A percentile compares a stretch with the other conserved stretches of the same genome.
These are phyloP conservation scores for Cercophora sp. DNA, from an alignment of 495 filamentous ascomycete genomes.

Conservation along the genomic window DNA sequence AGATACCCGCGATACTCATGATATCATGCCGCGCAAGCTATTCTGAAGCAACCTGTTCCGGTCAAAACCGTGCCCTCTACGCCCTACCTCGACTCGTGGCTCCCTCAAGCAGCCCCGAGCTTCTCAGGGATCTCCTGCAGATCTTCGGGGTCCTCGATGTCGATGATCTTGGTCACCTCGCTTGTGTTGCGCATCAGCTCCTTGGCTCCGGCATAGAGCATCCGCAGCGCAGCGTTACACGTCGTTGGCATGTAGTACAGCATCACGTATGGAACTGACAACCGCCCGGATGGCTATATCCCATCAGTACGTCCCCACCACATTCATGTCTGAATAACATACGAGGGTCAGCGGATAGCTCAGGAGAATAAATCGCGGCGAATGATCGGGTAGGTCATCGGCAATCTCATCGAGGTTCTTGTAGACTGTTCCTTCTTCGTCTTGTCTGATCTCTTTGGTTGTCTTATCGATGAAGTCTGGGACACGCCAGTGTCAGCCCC, in stretches of 20 bases:
- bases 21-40: not conserved
- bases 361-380: constrained; percentile 82
- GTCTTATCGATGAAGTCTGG: constrained; percentile 80
- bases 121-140: constrained; percentile 68
- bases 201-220: constrained; percentile 94
- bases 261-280: constrained; percentile 75
- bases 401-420: constrained; percentile 70
- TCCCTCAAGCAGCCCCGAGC: constrained; percentile 46
- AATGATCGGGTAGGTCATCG: constrained; percentile 90
- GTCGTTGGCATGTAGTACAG: constrained; percentile 89
- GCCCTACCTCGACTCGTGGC: not conserved
- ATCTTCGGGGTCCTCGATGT: constrained; percentile 73
- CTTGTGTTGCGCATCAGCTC: constrained; percentile 90
- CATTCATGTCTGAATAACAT: constrained; percentile 22
- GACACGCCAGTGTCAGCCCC: constrained; percentile 13
- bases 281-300: constrained; percentile 41
- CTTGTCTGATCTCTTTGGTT: constrained; percentile 78
- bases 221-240: constrained; percentile 75
- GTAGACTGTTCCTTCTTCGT: constrained; percentile 68
- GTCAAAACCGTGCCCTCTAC: not conserved
- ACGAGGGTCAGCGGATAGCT: constrained; percentile 87
- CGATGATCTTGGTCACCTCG: constrained; percentile 76
- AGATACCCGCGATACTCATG: not conserved
- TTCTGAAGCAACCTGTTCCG: not conserved
- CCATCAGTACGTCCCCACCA: too few species aligned